Evolutionary conservation across 352 stramenopile species (phyloP), one percentile per base, ranked within the genome.

Genomic region (Phytophthora melonis): DNA sequence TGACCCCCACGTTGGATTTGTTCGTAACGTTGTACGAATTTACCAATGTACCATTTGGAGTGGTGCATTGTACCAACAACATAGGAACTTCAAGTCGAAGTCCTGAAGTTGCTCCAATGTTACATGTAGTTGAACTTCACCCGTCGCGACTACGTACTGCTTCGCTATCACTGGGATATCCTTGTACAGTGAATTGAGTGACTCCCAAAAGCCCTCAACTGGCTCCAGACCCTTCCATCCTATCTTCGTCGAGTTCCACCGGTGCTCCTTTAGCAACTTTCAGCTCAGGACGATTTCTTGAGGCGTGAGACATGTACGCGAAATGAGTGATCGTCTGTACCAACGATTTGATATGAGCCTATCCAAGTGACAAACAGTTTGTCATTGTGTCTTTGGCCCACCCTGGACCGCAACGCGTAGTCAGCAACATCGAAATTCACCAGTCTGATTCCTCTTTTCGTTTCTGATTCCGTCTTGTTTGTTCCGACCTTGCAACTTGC

Each of bases 321-420:
- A 47, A 71, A 79, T 1, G 58, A 73, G 52, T 75, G 68, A 18
- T 70, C 55, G 32, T 69, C 32, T 21, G 41, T 47, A 60, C 66
- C 23, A 13, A 70, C 57, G 1, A 81, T 67, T 18, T 50, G 14
- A 55, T 74, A 81, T 8, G 71, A 68, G 14, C 75, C 78, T 18
- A 77, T 54, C 71, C 70, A 85, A 4, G 64, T 80, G 3, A 80
- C 59, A 18, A 72, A 4, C 16, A 79, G 27, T 49, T 82, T 85
- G 47, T 70, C 34, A 13, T 58, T 39, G 19, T 70, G 59, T 7
- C 69, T 68, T 32, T 74, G 43, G 47, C 79, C 74, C 3, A 78
- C 63, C 3, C 73, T 19, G 10, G 75, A 78, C 14, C 70, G 21
- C 8, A 82, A 25, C 1, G 81, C 78, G 21, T 80, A 78, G 50